Percentiles rank a stretch among this genome's conserved stretches.
Evolutionary conservation across 169 alveolate genomes (phyloP).

Genomic region (Eimeria maxima): DNA sequence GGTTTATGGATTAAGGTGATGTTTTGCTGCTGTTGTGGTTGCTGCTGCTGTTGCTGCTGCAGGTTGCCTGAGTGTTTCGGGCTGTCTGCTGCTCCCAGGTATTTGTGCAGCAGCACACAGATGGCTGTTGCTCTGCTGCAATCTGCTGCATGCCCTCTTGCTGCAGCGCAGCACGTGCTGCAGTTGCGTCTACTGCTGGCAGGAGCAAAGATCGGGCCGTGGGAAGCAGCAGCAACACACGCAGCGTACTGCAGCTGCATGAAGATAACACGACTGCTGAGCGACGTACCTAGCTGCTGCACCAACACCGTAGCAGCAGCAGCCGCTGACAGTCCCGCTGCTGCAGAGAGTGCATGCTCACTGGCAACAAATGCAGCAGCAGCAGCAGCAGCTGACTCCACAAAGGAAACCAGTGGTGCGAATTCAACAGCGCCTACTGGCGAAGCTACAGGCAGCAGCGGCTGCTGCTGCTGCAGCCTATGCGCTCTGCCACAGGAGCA

Average conservation of each 20-base stretch:
- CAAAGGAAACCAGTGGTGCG: not conserved
- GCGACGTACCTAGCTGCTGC: not conserved
- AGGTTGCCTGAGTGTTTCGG: conserved; percentile 8
- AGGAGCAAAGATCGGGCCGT: not conserved
- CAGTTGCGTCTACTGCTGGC: conserved; percentile 28
- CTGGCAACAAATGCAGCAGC: not conserved
- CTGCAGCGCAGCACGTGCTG: conserved; percentile 39
- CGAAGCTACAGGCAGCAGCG: not conserved
- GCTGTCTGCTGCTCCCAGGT: conserved; percentile 31
- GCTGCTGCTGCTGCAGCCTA: not conserved
- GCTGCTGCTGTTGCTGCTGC: conserved; percentile 12
- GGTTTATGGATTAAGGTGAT: not conserved
- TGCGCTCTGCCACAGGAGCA: not conserved
- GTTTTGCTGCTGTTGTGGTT: not conserved
- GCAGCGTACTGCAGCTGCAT: conserved; percentile 1
- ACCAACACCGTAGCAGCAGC: not conserved
- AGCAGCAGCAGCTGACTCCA: not conserved
- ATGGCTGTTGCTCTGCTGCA: not conserved
- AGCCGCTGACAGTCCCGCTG: not conserved
- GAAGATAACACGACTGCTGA: not conserved
- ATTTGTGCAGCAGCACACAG: not conserved
- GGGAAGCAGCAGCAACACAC: conserved; percentile 1
- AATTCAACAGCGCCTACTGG: not conserved
- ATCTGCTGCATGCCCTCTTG: conserved; percentile 24
- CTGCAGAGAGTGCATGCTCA: not conserved